These are phyloP conservation scores for Eucalyptus tenuipes DNA, from an alignment of 345 rosid species.

Conservation along the genomic window DNA sequence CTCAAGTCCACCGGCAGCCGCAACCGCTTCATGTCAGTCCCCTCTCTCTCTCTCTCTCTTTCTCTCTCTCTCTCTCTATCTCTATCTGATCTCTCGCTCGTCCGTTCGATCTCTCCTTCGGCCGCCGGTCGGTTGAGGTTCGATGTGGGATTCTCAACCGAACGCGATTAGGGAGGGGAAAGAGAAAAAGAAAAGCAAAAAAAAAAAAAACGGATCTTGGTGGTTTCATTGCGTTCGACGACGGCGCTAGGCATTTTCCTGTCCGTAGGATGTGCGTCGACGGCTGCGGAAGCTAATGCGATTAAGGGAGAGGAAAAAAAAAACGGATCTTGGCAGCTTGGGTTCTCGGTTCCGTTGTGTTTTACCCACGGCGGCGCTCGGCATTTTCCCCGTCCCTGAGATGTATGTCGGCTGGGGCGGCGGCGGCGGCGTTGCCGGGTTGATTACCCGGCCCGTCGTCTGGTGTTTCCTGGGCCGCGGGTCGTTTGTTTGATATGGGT, in stretches of 20 bases:
- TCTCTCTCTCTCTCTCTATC: neutral
- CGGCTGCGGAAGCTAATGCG: too few relatives aligned
- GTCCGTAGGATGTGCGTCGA: too few relatives aligned
- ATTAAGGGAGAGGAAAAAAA: too few relatives aligned
- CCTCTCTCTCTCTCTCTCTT: neutral
- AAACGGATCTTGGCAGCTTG: rapidly evolving
- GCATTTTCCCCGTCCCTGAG: neutral
- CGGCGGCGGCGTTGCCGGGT: neutral
- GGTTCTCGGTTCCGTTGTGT: neutral
- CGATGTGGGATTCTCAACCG: too few relatives aligned
- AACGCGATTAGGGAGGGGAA: too few relatives aligned
- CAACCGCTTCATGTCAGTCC: constrained; percentile 55
- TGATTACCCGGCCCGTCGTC: too few relatives aligned
- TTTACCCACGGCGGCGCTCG: neutral
- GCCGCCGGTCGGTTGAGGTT: too few relatives aligned
- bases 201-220: too few relatives aligned
- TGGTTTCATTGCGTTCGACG: too few relatives aligned
- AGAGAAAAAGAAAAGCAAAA: too few relatives aligned
- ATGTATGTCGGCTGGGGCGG: neutral
- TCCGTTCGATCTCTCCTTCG: too few relatives aligned
- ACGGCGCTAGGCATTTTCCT: too few relatives aligned
- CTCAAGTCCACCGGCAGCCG: constrained; percentile 78
- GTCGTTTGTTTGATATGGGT: rapidly evolving
- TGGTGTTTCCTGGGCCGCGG: neutral
- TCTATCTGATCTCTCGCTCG: neutral